Evolutionary conservation across 345 rosid genomes (phyloP).

Genomic region (Lepidium sativum): DNA sequence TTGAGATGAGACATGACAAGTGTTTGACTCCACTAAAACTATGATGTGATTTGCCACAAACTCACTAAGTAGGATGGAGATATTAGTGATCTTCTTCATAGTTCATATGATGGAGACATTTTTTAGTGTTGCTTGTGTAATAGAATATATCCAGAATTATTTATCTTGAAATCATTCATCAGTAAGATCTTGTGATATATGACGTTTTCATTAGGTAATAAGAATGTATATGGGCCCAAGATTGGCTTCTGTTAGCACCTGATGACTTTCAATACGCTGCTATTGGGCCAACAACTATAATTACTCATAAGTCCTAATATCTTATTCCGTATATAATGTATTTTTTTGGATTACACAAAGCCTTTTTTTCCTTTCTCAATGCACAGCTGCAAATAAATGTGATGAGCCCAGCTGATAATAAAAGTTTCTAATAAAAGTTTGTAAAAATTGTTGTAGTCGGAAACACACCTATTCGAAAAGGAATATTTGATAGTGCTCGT

Average conservation of each 20-base stretch:
- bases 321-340: neutral
- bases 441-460: too few species aligned
- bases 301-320: neutral
- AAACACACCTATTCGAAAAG: too few species aligned
- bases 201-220: neutral
- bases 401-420: too few species aligned
- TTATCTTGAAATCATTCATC: neutral
- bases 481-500: too few species aligned
- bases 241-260: neutral
- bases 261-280: neutral
- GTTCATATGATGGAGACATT: neutral
- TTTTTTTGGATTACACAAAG: neutral
- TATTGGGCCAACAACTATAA: neutral
- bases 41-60: slow-evolving; percentile 11
- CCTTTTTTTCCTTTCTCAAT: neutral
- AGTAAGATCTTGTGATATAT: neutral
- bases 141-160: neutral
- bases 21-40: slow-evolving; percentile 2
- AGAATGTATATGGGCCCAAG: neutral
- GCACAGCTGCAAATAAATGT: neutral
- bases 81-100: slow-evolving; percentile 2
- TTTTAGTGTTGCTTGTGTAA: neutral
- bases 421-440: too few species aligned
- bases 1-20: slow-evolving; percentile 7
- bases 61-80: slow-evolving; percentile 20